A percentile compares a stretch with the other conserved stretches of the same genome.
phyloP scores from a whole-genome alignment of 2,329 filamentous ascomycete species.

The Lasiodiplodia theobromae region DNA sequence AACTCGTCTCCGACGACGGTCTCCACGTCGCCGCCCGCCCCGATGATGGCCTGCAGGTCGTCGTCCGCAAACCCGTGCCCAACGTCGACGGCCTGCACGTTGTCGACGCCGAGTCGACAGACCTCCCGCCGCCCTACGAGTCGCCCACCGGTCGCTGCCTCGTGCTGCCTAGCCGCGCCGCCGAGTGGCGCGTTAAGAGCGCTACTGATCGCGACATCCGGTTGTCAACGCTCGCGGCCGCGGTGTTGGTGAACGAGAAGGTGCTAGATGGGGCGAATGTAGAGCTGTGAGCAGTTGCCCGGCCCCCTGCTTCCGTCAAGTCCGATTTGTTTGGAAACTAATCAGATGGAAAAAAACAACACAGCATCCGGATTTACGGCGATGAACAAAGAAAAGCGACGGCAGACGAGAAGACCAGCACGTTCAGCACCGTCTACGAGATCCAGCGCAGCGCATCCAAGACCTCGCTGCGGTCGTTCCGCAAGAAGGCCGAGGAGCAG shows the following conservation, averaged over 20 bases:
- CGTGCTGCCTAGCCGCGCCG: slow-evolving; percentile 10
- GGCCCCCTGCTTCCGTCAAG: not conserved
- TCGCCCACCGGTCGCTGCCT: not conserved
- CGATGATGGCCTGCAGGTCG: slow-evolving; percentile 12
- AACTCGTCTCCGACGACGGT: slow-evolving; percentile 10
- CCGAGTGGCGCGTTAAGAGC: not conserved
- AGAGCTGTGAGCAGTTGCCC: not conserved
- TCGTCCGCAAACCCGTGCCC: not conserved
- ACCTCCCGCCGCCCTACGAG: not conserved
- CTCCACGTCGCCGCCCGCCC: not conserved
- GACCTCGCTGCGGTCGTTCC: not conserved
- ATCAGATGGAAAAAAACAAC: not conserved
- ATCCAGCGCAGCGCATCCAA: not conserved
- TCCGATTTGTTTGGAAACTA: not conserved
- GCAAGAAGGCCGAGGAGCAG: not conserved
- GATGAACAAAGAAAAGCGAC: too few relatives aligned
- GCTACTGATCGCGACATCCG: not conserved
- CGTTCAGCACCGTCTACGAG: not conserved
- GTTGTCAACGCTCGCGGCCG: slow-evolving; percentile 3
- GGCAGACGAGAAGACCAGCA: not conserved
- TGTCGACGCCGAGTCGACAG: not conserved
- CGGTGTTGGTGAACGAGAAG: not conserved
- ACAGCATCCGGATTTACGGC: too few relatives aligned
- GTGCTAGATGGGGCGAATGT: slow-evolving; percentile 5
- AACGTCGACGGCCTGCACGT: not conserved